These are phyloP conservation scores for Cadophora luteo-olivacea DNA, from an alignment of 2,329 filamentous ascomycete species.

Conservation along the genomic window DNA sequence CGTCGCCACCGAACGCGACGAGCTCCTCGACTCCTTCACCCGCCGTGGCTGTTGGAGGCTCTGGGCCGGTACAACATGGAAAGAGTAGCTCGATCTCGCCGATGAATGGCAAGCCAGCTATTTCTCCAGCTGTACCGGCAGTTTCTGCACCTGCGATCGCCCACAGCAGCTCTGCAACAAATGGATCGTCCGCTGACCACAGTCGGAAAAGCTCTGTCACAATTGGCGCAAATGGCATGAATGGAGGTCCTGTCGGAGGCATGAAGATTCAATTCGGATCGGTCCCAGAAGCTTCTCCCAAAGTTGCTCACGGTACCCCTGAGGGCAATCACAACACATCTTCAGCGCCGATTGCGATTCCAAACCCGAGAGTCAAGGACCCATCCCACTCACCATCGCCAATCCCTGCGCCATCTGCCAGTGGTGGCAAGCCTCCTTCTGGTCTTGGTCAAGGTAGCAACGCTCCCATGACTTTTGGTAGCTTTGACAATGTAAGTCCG, in stretches of 20 bases:
- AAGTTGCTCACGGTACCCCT: conserved; percentile 71
- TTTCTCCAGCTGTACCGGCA: conserved; percentile 70
- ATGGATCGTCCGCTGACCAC: conserved; percentile 77
- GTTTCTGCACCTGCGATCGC: conserved; percentile 65
- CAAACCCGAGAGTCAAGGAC: conserved; percentile 78
- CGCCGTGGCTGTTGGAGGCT: conserved; percentile 61
- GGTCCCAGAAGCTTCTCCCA: conserved; percentile 67
- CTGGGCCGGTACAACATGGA: conserved; percentile 61
- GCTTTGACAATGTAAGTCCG: conserved; percentile 77
- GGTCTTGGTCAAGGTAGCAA: conserved; percentile 71
- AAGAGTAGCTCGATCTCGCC: conserved; percentile 74
- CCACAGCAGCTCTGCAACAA: conserved; percentile 68
- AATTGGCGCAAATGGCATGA: conserved; percentile 83
- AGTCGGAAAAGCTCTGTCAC: conserved; percentile 88
- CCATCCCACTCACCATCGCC: conserved; percentile 90
- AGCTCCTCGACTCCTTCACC: conserved; percentile 61
- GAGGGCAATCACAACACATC: conserved; percentile 53
- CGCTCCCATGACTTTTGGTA: conserved; percentile 73
- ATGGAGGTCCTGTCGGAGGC: conserved; percentile 71
- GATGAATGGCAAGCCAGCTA: conserved; percentile 83
- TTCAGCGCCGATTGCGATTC: conserved; percentile 67
- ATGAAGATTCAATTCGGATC: conserved; percentile 84
- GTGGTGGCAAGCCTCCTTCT: conserved; percentile 82
- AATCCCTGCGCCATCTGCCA: conserved; percentile 76
- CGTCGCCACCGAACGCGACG: conserved; percentile 66